phyloP scores from a whole-genome alignment of 768 basidiomycete species.

The Pleurotus eryngii region DNA sequence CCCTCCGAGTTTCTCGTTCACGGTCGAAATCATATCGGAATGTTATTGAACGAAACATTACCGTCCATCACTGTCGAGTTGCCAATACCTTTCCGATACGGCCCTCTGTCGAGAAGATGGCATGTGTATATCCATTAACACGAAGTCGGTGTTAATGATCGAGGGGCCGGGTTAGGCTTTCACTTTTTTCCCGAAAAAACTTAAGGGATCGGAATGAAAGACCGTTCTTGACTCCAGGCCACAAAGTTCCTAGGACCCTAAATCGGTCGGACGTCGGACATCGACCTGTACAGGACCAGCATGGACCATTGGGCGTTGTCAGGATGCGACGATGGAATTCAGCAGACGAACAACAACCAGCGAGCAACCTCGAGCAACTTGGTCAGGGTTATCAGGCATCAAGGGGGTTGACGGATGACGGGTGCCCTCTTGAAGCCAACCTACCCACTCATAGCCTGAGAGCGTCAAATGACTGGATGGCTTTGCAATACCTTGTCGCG shows the following conservation, averaged over 20 bases:
- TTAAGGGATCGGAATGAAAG: background rate
- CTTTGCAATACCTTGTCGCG: background rate
- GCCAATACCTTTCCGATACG: background rate
- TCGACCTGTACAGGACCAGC: background rate
- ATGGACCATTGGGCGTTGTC: background rate
- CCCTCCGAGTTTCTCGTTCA: background rate
- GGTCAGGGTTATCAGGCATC: background rate
- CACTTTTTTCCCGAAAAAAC: too few relatives aligned
- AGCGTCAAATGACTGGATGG: background rate
- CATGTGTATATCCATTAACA: background rate
- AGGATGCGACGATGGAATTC: background rate
- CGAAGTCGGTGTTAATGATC: background rate
- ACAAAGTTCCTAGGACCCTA: background rate
- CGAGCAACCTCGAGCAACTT: background rate
- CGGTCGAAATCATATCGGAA: background rate
- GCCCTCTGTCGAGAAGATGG: background rate
- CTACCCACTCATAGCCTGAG: background rate
- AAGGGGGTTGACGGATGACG: background rate
- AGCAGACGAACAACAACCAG: background rate
- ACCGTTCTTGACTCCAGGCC: background rate
- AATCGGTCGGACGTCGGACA: background rate
- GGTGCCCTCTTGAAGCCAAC: background rate
- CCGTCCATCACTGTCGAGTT: background rate
- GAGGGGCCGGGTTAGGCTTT: background rate
- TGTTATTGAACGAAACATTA: background rate